A percentile compares a stretch with the other conserved stretches of the same genome.
These are phyloP conservation scores for Colletotrichum plurivorum DNA, from an alignment of 2,329 filamentous ascomycete species.

Conservation along the genomic window DNA sequence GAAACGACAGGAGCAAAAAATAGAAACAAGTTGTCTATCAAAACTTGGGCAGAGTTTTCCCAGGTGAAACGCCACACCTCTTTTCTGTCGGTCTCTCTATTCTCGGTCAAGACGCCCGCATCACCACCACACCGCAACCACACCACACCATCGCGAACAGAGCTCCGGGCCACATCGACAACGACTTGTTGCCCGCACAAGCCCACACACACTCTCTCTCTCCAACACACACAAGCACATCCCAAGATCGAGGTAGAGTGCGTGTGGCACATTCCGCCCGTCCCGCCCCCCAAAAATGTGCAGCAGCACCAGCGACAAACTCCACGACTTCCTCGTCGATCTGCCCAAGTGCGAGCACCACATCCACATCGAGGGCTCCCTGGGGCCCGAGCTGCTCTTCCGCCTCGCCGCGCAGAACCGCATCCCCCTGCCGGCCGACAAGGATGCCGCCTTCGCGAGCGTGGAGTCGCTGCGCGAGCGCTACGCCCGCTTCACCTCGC, in stretches of 20 bases:
- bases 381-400: conserved; percentile 80
- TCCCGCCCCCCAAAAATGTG: conserved; percentile 63
- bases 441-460: conserved; percentile 75
- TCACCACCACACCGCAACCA: neutral
- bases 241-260: too few species aligned
- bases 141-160: neutral
- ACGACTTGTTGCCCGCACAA: too few species aligned
- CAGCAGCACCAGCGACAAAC: conserved; percentile 48
- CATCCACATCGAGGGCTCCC: conserved; percentile 83
- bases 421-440: conserved; percentile 68
- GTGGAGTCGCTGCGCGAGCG: conserved; percentile 70
- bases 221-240: too few species aligned
- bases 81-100: neutral
- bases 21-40: too few species aligned
- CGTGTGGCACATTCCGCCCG: neutral
- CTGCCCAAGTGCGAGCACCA: conserved; percentile 88
- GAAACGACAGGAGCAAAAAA: conserved; percentile 1
- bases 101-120: neutral
- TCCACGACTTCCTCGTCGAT: conserved; percentile 72
- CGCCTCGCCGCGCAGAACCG: conserved; percentile 76
- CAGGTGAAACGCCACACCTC: conserved; percentile 31
- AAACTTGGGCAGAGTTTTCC: conserved; percentile 30
- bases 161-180: neutral
- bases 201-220: too few species aligned
- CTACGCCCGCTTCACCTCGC: conserved; percentile 77